Conservation (phyloP, 1,139 yeast genomes). For the Neolecta irregularis region DNA sequence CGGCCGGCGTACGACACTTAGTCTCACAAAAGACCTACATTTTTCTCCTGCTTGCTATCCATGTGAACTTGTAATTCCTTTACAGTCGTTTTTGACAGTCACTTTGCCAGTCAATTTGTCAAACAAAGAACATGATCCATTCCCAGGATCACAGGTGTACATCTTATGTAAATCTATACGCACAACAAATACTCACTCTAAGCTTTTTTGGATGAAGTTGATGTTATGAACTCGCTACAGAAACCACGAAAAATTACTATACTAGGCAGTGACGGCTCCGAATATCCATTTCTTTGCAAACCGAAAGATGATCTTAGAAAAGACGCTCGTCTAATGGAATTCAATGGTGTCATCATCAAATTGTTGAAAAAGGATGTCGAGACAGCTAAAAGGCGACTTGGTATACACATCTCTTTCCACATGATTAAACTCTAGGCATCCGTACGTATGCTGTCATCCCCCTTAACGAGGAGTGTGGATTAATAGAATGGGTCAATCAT, state of each 20-base stretch:
- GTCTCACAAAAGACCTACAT: constrained; percentile 30
- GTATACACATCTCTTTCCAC: constrained; percentile 5
- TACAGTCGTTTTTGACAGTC: constrained; percentile 56
- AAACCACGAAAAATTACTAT: constrained; percentile 68
- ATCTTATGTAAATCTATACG: not conserved
- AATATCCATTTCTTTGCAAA: constrained; percentile 66
- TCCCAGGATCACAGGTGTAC: constrained; percentile 26
- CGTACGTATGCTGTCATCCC: constrained; percentile 83
- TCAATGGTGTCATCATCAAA: constrained; percentile 74
- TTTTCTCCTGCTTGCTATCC: constrained; percentile 40
- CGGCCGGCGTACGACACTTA: constrained; percentile 29
- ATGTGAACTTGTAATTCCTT: constrained; percentile 66
- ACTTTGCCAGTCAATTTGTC: constrained; percentile 39
- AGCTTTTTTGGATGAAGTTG: constrained; percentile 44
- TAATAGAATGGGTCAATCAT: constrained; percentile 84
- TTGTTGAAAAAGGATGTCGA: constrained; percentile 51
- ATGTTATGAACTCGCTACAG: constrained; percentile 66
- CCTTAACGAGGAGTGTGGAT: constrained; percentile 69
- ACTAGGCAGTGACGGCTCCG: constrained; percentile 60
- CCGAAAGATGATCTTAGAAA: constrained; percentile 83
- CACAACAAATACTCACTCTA: constrained; percentile 10
- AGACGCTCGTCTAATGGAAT: constrained; percentile 88
- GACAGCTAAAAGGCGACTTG: constrained; percentile 54
- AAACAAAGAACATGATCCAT: constrained; percentile 36
- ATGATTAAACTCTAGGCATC: constrained; percentile 27